Evolutionary conservation across 2,329 filamentous ascomycete species (phyloP).

Genomic region (Sphaerulina populicola): DNA sequence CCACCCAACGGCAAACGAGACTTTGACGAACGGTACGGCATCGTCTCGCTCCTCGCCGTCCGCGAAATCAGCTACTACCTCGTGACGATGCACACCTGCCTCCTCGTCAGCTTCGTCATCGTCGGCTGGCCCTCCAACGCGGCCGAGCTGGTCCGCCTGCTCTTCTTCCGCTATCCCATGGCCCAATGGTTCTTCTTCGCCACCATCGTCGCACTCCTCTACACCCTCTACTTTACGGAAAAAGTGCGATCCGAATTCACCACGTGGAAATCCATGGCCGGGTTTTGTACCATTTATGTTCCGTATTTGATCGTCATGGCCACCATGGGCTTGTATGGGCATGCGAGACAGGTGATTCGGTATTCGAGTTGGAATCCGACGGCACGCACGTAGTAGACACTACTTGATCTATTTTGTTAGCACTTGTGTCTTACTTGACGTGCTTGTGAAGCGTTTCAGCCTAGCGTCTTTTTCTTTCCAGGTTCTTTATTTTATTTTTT

Average conservation of each 20-base stretch:
- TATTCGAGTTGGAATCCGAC: constrained; percentile 46
- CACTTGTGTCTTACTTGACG: background rate
- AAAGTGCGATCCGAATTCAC: constrained; percentile 42
- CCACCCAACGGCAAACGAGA: constrained; percentile 34
- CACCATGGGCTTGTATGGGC: constrained; percentile 42
- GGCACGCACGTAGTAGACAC: constrained; percentile 26
- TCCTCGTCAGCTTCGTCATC: constrained; percentile 41
- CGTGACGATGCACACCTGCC: constrained; percentile 43
- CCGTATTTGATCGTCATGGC: constrained; percentile 40
- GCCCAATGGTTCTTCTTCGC: constrained; percentile 39
- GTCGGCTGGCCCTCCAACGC: constrained; percentile 38
- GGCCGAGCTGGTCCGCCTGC: constrained; percentile 33
- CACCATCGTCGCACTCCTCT: constrained; percentile 37
- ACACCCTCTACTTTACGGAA: constrained; percentile 42
- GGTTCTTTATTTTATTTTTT: background rate
- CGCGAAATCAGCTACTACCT: constrained; percentile 44
- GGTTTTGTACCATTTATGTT: constrained; percentile 40
- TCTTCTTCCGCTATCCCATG: constrained; percentile 44
- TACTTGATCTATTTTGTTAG: background rate
- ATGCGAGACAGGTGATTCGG: constrained; percentile 40
- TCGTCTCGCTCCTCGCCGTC: constrained; percentile 41
- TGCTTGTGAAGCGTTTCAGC: background rate
- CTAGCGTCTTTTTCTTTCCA: background rate
- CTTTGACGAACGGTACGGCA: constrained; percentile 37
- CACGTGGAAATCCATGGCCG: constrained; percentile 34